Conservation (phyloP, 1,139 yeast genomes). For the Yamadazyma aaseri region DNA sequence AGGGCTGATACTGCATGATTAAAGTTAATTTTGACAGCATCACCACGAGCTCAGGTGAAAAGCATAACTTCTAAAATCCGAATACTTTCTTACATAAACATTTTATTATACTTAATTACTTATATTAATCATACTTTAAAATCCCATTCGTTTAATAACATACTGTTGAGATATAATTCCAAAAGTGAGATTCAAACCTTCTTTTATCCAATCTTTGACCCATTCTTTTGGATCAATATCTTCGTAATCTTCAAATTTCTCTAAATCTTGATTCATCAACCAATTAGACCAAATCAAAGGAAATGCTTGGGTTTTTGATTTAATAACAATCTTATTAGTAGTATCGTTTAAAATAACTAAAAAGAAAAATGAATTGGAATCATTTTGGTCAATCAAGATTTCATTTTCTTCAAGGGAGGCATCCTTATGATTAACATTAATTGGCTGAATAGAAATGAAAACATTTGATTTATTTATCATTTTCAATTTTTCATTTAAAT, state of each 20-base stretch:
- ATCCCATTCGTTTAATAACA: constrained; percentile 90
- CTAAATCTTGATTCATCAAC: constrained; percentile 56
- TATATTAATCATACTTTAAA: constrained; percentile 20
- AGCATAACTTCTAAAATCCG: no score
- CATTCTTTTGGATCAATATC: constrained; percentile 85
- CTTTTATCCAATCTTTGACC: constrained; percentile 92
- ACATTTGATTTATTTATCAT: constrained; percentile 56
- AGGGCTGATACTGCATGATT: no score
- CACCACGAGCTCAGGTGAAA: no score
- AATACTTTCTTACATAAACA: background rate
- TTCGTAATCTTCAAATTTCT: constrained; percentile 26
- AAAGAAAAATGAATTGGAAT: constrained; percentile 51
- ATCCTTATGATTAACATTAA: constrained; percentile 18
- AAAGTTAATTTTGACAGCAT: no score
- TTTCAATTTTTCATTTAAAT: constrained; percentile 19
- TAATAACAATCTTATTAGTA: constrained; percentile 70
- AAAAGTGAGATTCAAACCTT: constrained; percentile 73
- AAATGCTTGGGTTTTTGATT: constrained; percentile 82
- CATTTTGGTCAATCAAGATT: constrained; percentile 39
- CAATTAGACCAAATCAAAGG: constrained; percentile 89
- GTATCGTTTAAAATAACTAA: constrained; percentile 74
- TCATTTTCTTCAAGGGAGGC: constrained; percentile 19
- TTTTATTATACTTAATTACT: background rate
- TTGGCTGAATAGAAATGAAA: constrained; percentile 79
- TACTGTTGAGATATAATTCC: constrained; percentile 90